Evolutionary conservation across 73 alveolate species (phyloP).

Genomic region (Blepharisma stoltei): DNA sequence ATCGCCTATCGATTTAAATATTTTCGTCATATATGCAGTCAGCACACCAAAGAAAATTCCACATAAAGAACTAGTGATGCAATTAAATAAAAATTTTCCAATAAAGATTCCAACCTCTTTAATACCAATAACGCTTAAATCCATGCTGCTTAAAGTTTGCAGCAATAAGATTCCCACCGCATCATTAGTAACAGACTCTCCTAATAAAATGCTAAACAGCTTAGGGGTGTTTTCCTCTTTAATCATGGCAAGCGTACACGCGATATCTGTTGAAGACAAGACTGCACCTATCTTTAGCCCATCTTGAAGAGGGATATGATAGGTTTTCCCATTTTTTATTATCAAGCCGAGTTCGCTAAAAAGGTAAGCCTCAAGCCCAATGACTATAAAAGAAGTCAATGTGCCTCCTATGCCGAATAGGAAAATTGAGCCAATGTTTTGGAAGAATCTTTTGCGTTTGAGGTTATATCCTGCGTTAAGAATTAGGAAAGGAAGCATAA

Average conservation of each 20-base stretch:
- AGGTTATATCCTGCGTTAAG: conserved; percentile 96
- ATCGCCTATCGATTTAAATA: conserved; percentile 42
- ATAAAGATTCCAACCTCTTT: neutral
- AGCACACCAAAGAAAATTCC: conserved; percentile 66
- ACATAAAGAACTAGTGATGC: conserved; percentile 42
- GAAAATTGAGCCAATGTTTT: conserved; percentile 78
- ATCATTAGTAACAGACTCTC: conserved; percentile 98
- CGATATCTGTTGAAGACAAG: conserved; percentile 95
- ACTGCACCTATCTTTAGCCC: conserved; percentile 78
- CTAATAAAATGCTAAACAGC: conserved; percentile 88
- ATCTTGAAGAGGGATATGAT: conserved; percentile 39
- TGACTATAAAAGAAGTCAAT: conserved; percentile 64
- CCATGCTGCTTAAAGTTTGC: conserved; percentile 47
- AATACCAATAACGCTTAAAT: neutral
- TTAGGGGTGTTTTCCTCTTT: conserved; percentile 81
- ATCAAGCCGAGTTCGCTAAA: conserved; percentile 49
- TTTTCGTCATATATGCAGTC: conserved; percentile 53
- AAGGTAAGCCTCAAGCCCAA: conserved; percentile 56
- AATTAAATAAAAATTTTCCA: conserved; percentile 40
- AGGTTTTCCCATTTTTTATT: conserved; percentile 39
- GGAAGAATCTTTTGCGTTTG: conserved; percentile 68
- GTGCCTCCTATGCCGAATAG: conserved; percentile 87
- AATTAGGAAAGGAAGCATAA: conserved; percentile 91
- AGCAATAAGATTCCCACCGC: conserved; percentile 92
- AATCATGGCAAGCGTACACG: conserved; percentile 89